These are phyloP conservation scores for Paxillus rubicundulus DNA, from an alignment of 768 basidiomycete species.

Conservation along the genomic window DNA sequence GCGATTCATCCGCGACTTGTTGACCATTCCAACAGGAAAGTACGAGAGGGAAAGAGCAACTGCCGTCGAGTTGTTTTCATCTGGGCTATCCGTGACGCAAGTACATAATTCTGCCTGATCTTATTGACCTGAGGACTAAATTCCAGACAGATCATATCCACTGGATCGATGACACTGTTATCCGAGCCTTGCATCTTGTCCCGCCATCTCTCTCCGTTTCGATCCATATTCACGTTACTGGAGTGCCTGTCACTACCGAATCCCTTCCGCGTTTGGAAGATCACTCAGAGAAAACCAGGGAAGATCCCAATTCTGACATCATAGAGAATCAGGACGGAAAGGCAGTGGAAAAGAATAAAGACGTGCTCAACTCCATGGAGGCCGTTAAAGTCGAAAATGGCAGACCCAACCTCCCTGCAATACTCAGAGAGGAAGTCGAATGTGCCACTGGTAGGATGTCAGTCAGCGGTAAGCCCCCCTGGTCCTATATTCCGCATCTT, in stretches of 20 bases:
- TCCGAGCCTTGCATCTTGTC: constrained; percentile 27
- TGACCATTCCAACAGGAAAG: constrained; percentile 11
- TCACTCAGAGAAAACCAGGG: constrained; percentile 7
- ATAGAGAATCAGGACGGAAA: constrained; percentile 2
- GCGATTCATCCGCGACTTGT: background rate
- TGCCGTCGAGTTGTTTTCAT: constrained; percentile 41
- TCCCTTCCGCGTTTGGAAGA: background rate
- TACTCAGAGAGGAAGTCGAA: constrained; percentile 36
- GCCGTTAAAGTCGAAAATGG: constrained; percentile 31
- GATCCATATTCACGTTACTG: constrained; percentile 39
- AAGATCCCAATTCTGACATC: constrained; percentile 22
- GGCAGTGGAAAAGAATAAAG: constrained; percentile 6
- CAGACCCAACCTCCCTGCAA: constrained; percentile 36
- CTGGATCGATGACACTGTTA: constrained; percentile 42
- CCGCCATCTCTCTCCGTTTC: constrained; percentile 28
- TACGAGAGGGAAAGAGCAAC: constrained; percentile 10
- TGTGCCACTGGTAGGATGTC: constrained; percentile 35
- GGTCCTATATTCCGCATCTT: background rate
- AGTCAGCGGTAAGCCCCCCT: constrained; percentile 39
- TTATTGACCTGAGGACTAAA: background rate
- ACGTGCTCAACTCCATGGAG: constrained; percentile 19
- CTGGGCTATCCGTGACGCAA: constrained; percentile 44
- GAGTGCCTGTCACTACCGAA: constrained; percentile 5
- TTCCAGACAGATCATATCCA: constrained; percentile 30
- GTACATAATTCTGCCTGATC: constrained; percentile 23